Percentiles rank a stretch among this genome's conserved stretches.
phyloP scores from a whole-genome alignment of 2,329 filamentous ascomycete genomes.

The Dactylella cylindrospora region DNA sequence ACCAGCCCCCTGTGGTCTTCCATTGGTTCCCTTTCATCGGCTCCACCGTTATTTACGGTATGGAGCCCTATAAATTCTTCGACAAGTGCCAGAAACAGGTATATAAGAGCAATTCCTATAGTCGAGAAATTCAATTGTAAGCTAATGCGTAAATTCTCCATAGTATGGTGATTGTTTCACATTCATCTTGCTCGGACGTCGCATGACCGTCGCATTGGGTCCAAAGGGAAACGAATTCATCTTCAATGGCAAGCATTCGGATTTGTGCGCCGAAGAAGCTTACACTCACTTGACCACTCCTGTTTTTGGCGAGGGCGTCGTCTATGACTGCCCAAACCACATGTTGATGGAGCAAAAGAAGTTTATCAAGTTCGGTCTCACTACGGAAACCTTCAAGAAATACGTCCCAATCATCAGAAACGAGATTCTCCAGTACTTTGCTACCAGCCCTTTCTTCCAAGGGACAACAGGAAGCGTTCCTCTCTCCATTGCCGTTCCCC shows the following conservation, averaged over 20 bases:
- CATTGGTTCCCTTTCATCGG: conserved; percentile 82
- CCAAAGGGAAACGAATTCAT: conserved; percentile 84
- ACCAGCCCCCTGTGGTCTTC: conserved; percentile 78
- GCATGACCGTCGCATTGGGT: conserved; percentile 84
- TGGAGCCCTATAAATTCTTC: conserved; percentile 90
- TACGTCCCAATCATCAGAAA: conserved; percentile 72
- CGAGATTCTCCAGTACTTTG: conserved; percentile 68
- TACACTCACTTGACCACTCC: conserved; percentile 74
- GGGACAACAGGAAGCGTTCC: conserved; percentile 64
- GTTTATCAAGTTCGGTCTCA: conserved; percentile 82
- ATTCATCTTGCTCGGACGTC: conserved; percentile 82
- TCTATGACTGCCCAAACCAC: conserved; percentile 80
- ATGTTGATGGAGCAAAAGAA: conserved; percentile 91
- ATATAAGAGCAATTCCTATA: conserved; percentile 44
- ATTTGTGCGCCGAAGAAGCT: conserved; percentile 87
- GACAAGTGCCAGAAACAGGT: conserved; percentile 72
- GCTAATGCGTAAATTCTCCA: not conserved
- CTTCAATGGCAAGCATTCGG: conserved; percentile 84
- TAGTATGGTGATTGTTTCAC: conserved; percentile 89
- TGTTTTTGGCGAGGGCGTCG: conserved; percentile 74
- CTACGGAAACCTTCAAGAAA: conserved; percentile 69
- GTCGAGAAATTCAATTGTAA: not conserved
- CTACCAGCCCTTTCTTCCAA: conserved; percentile 60
- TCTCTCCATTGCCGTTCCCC: conserved; percentile 67
- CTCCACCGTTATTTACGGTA: conserved; percentile 90